Evolutionary conservation across 1,139 yeast genomes (phyloP).

Genomic region (Debaryomyces robertsiae): DNA sequence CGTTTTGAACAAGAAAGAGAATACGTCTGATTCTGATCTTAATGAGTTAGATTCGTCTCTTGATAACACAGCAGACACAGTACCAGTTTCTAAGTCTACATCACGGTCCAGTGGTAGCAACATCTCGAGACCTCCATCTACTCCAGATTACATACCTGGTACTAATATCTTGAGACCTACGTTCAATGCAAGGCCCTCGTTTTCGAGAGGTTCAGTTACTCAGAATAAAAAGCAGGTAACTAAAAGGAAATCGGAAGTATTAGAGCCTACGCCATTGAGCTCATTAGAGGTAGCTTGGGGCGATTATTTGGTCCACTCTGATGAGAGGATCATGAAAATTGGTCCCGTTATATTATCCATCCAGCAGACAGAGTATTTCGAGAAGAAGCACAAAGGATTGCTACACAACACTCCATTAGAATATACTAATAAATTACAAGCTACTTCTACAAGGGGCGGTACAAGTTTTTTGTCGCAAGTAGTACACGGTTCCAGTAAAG

Average conservation of each 20-base stretch:
- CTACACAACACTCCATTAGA: slow-evolving; percentile 65
- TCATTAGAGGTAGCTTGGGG: slow-evolving; percentile 73
- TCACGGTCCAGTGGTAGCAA: slow-evolving; percentile 8
- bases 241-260: slow-evolving; percentile 29
- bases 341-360: slow-evolving; percentile 53
- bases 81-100: slow-evolving; percentile 5
- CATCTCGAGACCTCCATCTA: slow-evolving; percentile 4
- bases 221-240: slow-evolving; percentile 17
- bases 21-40: slow-evolving; percentile 18
- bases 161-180: slow-evolving; percentile 60
- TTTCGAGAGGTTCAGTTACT: slow-evolving; percentile 24
- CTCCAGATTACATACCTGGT: slow-evolving; percentile 53
- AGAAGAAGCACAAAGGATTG: slow-evolving; percentile 57
- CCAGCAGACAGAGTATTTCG: slow-evolving; percentile 50
- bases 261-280: slow-evolving; percentile 58
- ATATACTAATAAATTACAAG: slow-evolving; percentile 27
- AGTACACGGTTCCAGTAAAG: slow-evolving; percentile 49
- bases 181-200: slow-evolving; percentile 28
- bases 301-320: slow-evolving; percentile 54
- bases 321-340: slow-evolving; percentile 70
- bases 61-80: slow-evolving; percentile 3
- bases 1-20: slow-evolving; percentile 37
- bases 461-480: slow-evolving; percentile 53
- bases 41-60: slow-evolving; percentile 18
- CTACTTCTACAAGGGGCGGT: slow-evolving; percentile 23